Conservation (phyloP, 768 basidiomycete species). For the Chalciporus piperatus region DNA sequence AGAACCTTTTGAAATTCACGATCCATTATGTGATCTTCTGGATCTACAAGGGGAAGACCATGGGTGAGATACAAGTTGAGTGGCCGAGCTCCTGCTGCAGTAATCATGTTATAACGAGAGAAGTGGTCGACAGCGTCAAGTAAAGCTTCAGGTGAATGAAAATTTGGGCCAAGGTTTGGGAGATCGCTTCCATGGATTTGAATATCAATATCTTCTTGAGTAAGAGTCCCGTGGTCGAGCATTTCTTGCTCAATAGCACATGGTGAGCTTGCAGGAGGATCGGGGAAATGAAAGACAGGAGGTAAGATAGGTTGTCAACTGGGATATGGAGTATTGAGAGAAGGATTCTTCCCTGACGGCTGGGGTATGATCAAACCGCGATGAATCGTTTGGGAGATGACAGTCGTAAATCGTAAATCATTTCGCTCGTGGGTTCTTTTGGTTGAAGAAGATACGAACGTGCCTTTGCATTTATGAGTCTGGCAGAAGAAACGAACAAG, state of each 20-base stretch:
- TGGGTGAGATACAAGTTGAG: not conserved
- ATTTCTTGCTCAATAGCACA: conserved; percentile 2
- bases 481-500: not conserved
- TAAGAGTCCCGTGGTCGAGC: conserved; percentile 1
- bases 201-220: conserved; percentile 3
- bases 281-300: not conserved
- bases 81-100: not conserved
- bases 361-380: not conserved
- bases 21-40: not conserved
- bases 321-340: not conserved
- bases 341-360: not conserved
- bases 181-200: not conserved
- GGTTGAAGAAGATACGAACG: not conserved
- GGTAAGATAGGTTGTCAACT: not conserved
- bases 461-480: not conserved
- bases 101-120: not conserved
- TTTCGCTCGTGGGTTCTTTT: too few species aligned
- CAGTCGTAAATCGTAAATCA: not conserved
- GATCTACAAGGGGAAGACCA: not conserved
- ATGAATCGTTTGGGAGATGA: not conserved
- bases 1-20: not conserved
- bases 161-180: conserved; percentile 6
- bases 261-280: not conserved
- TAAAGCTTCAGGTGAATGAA: conserved; percentile 4
- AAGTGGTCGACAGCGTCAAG: not conserved